These are phyloP conservation scores for Bipolaris zeicola DNA, from an alignment of 2,329 filamentous ascomycete species.

Conservation along the genomic window DNA sequence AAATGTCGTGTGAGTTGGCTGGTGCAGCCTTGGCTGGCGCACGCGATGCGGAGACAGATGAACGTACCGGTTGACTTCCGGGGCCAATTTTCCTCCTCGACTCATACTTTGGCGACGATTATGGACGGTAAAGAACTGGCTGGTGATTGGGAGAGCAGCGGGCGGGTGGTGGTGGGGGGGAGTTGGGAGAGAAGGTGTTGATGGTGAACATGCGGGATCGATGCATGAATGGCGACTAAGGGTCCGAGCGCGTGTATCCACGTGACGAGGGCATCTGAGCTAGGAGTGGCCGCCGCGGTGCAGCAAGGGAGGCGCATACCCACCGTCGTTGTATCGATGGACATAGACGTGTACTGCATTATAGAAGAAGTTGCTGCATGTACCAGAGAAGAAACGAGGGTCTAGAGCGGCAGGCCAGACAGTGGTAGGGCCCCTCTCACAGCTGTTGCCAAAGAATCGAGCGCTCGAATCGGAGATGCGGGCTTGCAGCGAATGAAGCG, in stretches of 20 bases:
- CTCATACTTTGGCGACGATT: constrained; percentile 73
- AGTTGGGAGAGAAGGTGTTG: constrained; percentile 8
- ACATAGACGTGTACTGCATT: neutral
- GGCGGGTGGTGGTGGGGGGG: constrained; percentile 13
- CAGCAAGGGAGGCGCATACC: neutral
- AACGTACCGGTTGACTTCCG: constrained; percentile 96
- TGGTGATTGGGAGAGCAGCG: constrained; percentile 25
- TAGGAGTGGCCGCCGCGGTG: neutral
- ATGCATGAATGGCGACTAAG: constrained; percentile 10
- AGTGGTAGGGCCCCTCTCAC: neutral
- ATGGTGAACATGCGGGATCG: constrained; percentile 16
- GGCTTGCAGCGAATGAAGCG: constrained; percentile 30
- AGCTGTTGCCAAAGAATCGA: constrained; percentile 1
- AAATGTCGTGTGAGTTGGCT: constrained; percentile 34
- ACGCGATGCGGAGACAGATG: constrained; percentile 22
- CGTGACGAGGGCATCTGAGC: constrained; percentile 9
- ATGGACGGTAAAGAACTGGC: constrained; percentile 27
- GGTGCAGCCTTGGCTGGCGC: constrained; percentile 24
- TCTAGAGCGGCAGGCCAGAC: neutral
- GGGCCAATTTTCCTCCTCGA: constrained; percentile 95
- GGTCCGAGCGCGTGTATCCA: constrained; percentile 10
- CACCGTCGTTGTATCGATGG: neutral
- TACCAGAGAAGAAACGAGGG: neutral
- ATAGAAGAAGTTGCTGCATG: neutral
- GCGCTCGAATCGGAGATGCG: constrained; percentile 30